Evolutionary conservation across 768 basidiomycete species (phyloP).

Genomic region (Postia placenta): DNA sequence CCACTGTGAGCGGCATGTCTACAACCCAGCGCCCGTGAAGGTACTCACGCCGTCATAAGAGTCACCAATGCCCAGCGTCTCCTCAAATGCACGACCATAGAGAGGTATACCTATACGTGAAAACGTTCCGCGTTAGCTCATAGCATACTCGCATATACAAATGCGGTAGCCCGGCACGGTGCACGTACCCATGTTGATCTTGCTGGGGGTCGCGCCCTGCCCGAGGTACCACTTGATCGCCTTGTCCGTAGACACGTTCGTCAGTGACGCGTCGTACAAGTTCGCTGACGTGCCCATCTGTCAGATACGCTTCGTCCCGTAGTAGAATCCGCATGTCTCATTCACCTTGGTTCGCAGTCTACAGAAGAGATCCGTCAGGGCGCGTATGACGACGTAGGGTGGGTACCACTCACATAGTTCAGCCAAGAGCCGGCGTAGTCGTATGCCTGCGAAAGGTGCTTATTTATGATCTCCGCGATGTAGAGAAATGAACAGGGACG

Average conservation of each 20-base stretch:
- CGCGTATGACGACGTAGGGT: too few species aligned
- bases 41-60: constrained; percentile 57
- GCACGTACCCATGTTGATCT: constrained; percentile 61
- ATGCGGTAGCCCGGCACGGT: too few species aligned
- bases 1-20: neutral
- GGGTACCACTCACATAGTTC: constrained; percentile 16
- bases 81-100: constrained; percentile 74
- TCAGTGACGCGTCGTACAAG: constrained; percentile 58
- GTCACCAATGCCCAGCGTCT: constrained; percentile 59
- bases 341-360: constrained; percentile 40
- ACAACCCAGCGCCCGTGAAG: neutral
- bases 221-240: constrained; percentile 57
- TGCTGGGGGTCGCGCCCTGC: constrained; percentile 55
- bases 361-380: too few species aligned
- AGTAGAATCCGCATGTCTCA: neutral
- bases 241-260: constrained; percentile 59
- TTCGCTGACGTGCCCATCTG: constrained; percentile 45
- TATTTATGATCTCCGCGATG: neutral
- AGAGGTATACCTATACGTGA: constrained; percentile 57
- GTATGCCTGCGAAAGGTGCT: constrained; percentile 43
- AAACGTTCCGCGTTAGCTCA: neutral
- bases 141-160: too few species aligned
- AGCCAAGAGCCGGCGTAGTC: constrained; percentile 80
- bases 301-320: neutral
- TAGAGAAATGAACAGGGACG: neutral